Base-by-base conservation (phyloP, 768 basidiomycete species). In the Phylloporus arenicola region DNA sequence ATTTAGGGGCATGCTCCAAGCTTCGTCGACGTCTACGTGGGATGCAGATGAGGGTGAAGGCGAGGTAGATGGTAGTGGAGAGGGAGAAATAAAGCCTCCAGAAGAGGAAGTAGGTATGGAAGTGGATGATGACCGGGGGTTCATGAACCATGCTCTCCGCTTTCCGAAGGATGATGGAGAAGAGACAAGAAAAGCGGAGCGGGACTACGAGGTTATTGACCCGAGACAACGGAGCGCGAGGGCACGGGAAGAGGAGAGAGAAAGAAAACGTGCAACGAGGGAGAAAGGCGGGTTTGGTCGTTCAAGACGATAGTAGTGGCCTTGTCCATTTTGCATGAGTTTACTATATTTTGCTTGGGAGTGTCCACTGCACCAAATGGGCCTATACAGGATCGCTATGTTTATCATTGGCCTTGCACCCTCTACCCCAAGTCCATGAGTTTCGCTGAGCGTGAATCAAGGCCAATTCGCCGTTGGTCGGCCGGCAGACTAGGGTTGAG, bases 191-290 rank as follows among this genome's bases (percentile, higher is more conserved):
- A 90, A 90, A 67, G 90, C 87, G 1, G 85, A 90, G 64, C 69
- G 87, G 47, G 90, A 92, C 50, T 92, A 91, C 60, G 89, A 92
- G 68, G 89, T 92, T 24, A 92, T 92, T 63, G 90, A 92, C 63
- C 89, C 90, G 0, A 70, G 90, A 51, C 77, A 79, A 43, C 70
- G 90, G 48, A 76, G 83, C 39, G 87, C 86, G 20, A 70, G 79
- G 43, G 90, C 90, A 22, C 81, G 75, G 59, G 86, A 91, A 59
- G 90, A 92, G 62, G 88, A 89, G 58, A 73, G 75, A 57, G 86
- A 87, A 52, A 72, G 82, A 59, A 88, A 82, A 46, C 64, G 67
- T 12, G 68, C 64, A 2, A 51, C 57, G 11, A 65, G 54, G 41
- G 61, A 54, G 16, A 65, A 50, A 48, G 54, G 59, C 20, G 61